Conservation (phyloP, 805 yeast genomes). For the Starmerella bacillaris region DNA sequence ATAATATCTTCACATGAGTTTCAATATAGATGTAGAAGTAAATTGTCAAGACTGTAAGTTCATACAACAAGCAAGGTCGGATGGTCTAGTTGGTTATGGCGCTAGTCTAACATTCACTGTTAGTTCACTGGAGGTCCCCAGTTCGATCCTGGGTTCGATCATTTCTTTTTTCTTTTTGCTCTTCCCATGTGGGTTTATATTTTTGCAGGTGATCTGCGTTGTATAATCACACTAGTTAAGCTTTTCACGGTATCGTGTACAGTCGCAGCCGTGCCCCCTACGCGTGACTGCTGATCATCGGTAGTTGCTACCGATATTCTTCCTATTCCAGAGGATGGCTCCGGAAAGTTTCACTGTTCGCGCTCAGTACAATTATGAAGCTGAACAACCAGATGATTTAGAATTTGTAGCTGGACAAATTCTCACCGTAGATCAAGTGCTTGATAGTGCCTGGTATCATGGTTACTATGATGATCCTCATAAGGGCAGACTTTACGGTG, state of each 20-base stretch:
- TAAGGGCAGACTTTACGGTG: slow-evolving; percentile 34
- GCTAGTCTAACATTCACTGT: slow-evolving; percentile 1
- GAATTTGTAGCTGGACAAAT: slow-evolving; percentile 47
- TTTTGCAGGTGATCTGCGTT: too few relatives aligned
- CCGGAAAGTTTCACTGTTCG: slow-evolving; percentile 43
- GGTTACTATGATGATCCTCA: slow-evolving; percentile 45
- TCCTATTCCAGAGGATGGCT: slow-evolving; percentile 5
- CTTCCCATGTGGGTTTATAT: not conserved
- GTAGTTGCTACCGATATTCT: not conserved
- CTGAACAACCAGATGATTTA: slow-evolving; percentile 72
- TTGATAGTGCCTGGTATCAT: slow-evolving; percentile 81
- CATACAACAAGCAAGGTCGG: slow-evolving; percentile 10
- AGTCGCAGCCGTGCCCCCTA: not conserved
- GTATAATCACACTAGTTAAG: too few relatives aligned
- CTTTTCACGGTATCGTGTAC: not conserved
- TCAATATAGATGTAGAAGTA: too few relatives aligned
- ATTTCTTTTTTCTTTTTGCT: slow-evolving; percentile 2
- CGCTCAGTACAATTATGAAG: slow-evolving; percentile 48
- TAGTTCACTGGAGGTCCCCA: slow-evolving; percentile 5
- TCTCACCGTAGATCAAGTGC: slow-evolving; percentile 58
- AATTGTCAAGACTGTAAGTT: too few relatives aligned
- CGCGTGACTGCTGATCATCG: not conserved
- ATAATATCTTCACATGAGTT: too few relatives aligned
- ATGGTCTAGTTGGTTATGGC: slow-evolving; percentile 17
- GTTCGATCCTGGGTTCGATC: slow-evolving; percentile 17